Conservation (phyloP, 169 alveolate genomes). For the Eimeria maxima region DNA sequence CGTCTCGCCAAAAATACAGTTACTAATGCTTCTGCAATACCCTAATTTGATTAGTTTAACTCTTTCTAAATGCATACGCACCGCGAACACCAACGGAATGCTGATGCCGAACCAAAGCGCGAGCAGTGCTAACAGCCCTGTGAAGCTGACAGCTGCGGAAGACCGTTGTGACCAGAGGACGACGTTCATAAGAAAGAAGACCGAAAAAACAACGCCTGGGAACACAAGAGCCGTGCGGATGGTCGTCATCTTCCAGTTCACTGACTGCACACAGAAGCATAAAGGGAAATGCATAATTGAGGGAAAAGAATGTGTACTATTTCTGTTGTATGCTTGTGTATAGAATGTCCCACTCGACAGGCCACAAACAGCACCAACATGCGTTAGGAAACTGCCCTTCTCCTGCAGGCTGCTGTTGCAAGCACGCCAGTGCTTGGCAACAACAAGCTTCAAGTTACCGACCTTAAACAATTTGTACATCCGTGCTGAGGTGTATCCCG, state of each 20-base stretch:
- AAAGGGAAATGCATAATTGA: background rate
- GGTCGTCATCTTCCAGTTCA: slow-evolving; percentile 76
- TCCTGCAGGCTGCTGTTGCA: slow-evolving; percentile 65
- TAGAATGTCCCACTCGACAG: too few relatives aligned
- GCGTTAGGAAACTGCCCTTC: background rate
- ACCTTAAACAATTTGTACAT: slow-evolving; percentile 89
- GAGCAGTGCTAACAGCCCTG: slow-evolving; percentile 87
- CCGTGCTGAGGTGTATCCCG: slow-evolving; percentile 92
- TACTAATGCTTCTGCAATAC: too few relatives aligned
- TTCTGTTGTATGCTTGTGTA: too few relatives aligned
- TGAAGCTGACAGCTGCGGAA: slow-evolving; percentile 87
- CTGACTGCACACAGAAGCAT: slow-evolving; percentile 65
- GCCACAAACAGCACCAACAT: too few relatives aligned
- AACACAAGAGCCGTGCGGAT: slow-evolving; percentile 87
- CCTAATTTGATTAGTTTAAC: too few relatives aligned
- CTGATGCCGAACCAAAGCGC: slow-evolving; percentile 91
- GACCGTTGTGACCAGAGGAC: slow-evolving; percentile 85
- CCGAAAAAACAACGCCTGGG: slow-evolving; percentile 89
- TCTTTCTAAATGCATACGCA: too few relatives aligned
- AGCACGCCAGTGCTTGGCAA: slow-evolving; percentile 35
- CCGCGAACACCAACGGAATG: slow-evolving; percentile 89
- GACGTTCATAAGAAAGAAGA: slow-evolving; percentile 88
- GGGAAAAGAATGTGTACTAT: too few relatives aligned
- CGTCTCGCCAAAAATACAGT: too few relatives aligned
- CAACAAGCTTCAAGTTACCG: background rate